Conservation (phyloP, 306 rosid species). For the Castanea mollissima region DNA sequence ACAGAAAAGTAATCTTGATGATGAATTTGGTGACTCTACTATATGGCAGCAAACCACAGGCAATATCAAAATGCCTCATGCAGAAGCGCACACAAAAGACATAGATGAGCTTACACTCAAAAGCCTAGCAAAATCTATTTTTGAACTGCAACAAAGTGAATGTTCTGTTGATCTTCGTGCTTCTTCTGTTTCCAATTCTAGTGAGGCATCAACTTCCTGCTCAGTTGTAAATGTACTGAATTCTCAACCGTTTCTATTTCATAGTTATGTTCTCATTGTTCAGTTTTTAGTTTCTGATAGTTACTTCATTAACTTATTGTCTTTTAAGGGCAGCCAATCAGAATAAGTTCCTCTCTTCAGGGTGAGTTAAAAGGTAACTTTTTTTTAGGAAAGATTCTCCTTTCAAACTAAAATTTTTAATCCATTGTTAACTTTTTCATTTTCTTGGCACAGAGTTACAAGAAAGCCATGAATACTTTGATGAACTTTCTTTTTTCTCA, state of each 20-base stretch:
- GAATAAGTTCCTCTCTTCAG: slow-evolving; percentile 34
- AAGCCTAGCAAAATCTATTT: slow-evolving; percentile 31
- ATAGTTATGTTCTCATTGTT: not conserved
- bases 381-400: slow-evolving; percentile 2
- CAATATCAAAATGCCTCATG: slow-evolving; percentile 17
- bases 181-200: slow-evolving; percentile 20
- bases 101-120: slow-evolving; percentile 29
- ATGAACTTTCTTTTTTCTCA: slow-evolving; percentile 46
- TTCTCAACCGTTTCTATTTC: not conserved
- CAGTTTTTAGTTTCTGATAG: slow-evolving; percentile 7
- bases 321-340: slow-evolving; percentile 49
- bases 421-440: slow-evolving; percentile 12
- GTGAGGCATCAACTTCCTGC: slow-evolving; percentile 23
- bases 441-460: slow-evolving; percentile 30
- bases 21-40: slow-evolving; percentile 25
- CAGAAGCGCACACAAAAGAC: slow-evolving; percentile 25
- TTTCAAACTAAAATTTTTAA: slow-evolving; percentile 8
- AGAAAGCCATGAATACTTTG: slow-evolving; percentile 24
- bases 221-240: slow-evolving; percentile 25
- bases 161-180: slow-evolving; percentile 9
- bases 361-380: slow-evolving; percentile 46
- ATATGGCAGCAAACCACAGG: slow-evolving; percentile 19
- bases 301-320: slow-evolving; percentile 11
- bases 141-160: slow-evolving; percentile 16
- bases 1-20: slow-evolving; percentile 22